Base-by-base conservation (phyloP, 2,329 filamentous ascomycete genomes). In the Magnaporthiopsis poae region DNA sequence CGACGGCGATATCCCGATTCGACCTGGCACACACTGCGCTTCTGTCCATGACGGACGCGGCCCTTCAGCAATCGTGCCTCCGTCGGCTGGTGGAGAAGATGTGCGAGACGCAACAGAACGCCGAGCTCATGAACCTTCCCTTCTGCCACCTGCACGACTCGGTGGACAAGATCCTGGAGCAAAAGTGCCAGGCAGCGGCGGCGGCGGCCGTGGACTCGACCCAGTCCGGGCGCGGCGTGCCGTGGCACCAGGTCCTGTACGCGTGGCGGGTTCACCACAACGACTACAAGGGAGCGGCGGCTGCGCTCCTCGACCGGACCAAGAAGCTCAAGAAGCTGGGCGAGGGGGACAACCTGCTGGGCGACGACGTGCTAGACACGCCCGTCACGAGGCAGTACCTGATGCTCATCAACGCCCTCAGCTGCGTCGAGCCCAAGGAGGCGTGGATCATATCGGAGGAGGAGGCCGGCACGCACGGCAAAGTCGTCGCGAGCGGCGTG, bases 401-500 rank as follows among this genome's bases (percentile, higher is more conserved):
- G n/a, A 84, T 92, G 68, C 84, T 99, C 61, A 96, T 99, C 79
- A 99, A 99, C 75, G 89, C 92, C 0, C 81, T 99, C 68, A 91
- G 90, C 70, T 96, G 92, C 69, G 92, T 97, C 60, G 87, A 90
- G 63, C 81, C 88, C 67, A 87, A 91, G 69, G 90, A 96, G 73
- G 89, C 89, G 1, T 99, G 96, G 85, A 86, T 96, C 75, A 87
- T 85, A 63, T 76, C 80, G n/a, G 80, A 84, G 70, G 77, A 65
- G 29, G 64, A 62, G 65, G 39, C 56, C 8, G 29, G 25, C 36
- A 36, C 46, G 61, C 59, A 35, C 15, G 62, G 31, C 5, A 61
- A 61, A 12, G 62, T 39, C 21, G 9, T 8, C 21, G 39, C 64
- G 8, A 27, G 31, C 9, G 56, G 36, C 7, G 29, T 63, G 29